These are phyloP conservation scores for Fraxinus excelsior DNA, from an alignment of 257 asterid genomes.

Conservation along the genomic window DNA sequence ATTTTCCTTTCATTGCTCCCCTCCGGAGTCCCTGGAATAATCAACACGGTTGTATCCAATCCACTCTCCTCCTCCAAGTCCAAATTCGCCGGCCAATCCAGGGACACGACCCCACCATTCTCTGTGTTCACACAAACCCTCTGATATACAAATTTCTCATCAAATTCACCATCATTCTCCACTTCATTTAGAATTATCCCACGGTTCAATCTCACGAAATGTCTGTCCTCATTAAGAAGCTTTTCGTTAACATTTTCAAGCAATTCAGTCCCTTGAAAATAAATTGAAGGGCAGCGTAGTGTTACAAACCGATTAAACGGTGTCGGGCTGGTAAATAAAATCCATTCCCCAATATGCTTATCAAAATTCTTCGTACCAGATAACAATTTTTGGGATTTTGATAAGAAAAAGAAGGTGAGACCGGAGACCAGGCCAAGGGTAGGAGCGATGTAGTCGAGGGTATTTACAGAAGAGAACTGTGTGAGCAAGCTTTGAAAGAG, in stretches of 20 bases:
- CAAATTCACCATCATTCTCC: conserved; percentile 36
- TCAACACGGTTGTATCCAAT: conserved; percentile 73
- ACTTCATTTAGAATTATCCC: conserved; percentile 53
- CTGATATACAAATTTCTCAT: conserved; percentile 69
- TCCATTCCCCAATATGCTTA: conserved; percentile 72
- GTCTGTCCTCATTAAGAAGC: conserved; percentile 73
- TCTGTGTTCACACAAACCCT: conserved; percentile 71
- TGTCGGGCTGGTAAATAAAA: conserved; percentile 76
- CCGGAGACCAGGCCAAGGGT: conserved; percentile 78
- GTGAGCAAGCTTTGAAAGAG: conserved; percentile 51
- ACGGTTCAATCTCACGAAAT: conserved; percentile 64
- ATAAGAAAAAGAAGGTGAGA: conserved; percentile 51
- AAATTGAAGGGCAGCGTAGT: conserved; percentile 82
- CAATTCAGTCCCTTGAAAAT: conserved; percentile 59
- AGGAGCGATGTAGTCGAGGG: conserved; percentile 59
- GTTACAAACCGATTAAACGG: conserved; percentile 91
- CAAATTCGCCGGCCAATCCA: conserved; percentile 96
- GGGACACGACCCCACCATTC: conserved; percentile 85
- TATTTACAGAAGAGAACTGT: conserved; percentile 52
- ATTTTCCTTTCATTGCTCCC: conserved; percentile 72
- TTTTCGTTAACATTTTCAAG: conserved; percentile 65
- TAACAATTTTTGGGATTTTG: conserved; percentile 28
- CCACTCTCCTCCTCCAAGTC: conserved; percentile 82
- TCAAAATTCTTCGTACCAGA: conserved; percentile 6
- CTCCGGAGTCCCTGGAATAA: conserved; percentile 84